Base-by-base conservation (phyloP, 176 grass and related monocot genomes). In the Eragrostis curvula region DNA sequence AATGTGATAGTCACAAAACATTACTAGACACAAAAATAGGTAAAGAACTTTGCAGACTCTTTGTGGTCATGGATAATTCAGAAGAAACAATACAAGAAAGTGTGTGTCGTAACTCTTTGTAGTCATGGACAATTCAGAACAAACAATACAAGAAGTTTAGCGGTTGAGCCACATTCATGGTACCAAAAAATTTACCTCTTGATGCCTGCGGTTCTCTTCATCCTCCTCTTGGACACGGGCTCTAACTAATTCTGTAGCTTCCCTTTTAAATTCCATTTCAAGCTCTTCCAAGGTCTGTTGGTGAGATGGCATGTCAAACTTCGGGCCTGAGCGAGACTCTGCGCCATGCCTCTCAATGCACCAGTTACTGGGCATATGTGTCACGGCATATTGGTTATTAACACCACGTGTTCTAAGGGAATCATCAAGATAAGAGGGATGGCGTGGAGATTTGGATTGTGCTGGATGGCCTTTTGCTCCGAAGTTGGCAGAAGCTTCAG, bases 401-500 rank as follows among this genome's bases (percentile, higher is more conserved):
- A 74, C 85, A 73, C 81, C 93, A 88, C 85, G 87, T 68, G 74
- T 67, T 73, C 82, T 98, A 86, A 78, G 84, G 65, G 89, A 77
- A 64, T 91, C 90, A 86, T 88, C 71, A 84, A 78, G 65, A 81
- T 82, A 89, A 82, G 82, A 85, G 39, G 87, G 52, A 71, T 51
- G 90, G 62, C 73, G 57, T 71, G 92, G 92, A 90, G 95, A 97
- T 90, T 88, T 91, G 81, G 90, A 87, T 70, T 74, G 85, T 78
- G 71, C 45, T 90, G 88, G 79, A 28, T 42, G 83, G 66, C 81
- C 90, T 87, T 91, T 92, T 85, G 87, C 91, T 87, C 96, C 93
- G 12, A 80, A 89, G 79, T 90, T 98, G 81, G 85, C 76, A 89
- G 86, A 88, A 98, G 89, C 96, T 98, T 98, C 89, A 89, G 96